Percentiles rank a stretch among this genome's conserved stretches.
phyloP scores from a whole-genome alignment of 768 basidiomycete species.

The Lactarius hatsudake region DNA sequence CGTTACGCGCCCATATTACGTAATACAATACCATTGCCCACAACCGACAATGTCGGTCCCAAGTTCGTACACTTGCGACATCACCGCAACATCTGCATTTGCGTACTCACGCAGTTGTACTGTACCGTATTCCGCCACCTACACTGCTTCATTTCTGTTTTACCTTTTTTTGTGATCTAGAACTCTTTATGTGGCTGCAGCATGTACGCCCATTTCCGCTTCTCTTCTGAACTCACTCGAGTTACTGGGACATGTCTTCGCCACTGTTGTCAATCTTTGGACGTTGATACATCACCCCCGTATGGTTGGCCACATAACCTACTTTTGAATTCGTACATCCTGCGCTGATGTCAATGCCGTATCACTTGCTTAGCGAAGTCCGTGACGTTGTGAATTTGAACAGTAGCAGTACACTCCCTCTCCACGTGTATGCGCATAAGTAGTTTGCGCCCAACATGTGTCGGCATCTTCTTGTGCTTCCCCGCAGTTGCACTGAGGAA shows the following conservation, averaged over 20 bases:
- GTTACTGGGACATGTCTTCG: neutral
- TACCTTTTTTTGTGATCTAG: neutral
- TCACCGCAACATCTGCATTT: slow-evolving; percentile 1
- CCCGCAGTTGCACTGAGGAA: neutral
- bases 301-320: neutral
- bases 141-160: neutral
- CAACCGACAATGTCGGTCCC: neutral
- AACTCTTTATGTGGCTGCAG: neutral
- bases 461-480: neutral
- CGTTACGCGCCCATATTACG: neutral
- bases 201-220: neutral
- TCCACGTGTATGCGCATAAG: neutral
- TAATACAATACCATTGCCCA: neutral
- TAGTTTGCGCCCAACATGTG: neutral
- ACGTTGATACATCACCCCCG: too few relatives aligned
- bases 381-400: neutral
- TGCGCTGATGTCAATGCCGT: neutral
- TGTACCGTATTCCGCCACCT: neutral
- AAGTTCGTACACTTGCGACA: neutral
- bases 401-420: neutral
- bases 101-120: neutral
- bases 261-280: neutral
- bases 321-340: neutral
- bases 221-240: neutral
- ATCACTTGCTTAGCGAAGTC: neutral